These are phyloP conservation scores for Paracoccidioides lutzii DNA, from an alignment of 2,329 filamentous ascomycete genomes.

Conservation along the genomic window DNA sequence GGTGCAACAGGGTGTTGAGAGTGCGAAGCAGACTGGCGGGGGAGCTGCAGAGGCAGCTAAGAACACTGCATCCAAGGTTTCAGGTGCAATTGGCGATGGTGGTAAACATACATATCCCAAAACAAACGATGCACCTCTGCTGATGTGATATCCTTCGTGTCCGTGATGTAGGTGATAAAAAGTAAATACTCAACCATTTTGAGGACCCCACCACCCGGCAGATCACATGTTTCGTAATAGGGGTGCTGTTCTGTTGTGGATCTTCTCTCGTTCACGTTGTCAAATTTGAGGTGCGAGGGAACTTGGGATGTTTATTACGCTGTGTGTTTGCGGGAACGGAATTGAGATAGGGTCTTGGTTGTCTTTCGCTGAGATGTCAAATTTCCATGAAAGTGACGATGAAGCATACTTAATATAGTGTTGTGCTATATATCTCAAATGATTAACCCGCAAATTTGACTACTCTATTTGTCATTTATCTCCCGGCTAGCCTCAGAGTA, in stretches of 20 bases:
- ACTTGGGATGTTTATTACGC: not conserved
- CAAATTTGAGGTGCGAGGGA: not conserved
- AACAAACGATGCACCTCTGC: not conserved
- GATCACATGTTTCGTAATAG: not conserved
- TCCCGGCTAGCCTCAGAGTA: not conserved
- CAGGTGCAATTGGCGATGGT: conserved; percentile 3
- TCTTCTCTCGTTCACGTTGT: no score
- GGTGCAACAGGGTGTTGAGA: conserved; percentile 5
- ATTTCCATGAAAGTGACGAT: not conserved
- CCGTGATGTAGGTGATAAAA: not conserved
- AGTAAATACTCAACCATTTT: not conserved
- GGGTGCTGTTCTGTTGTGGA: not conserved
- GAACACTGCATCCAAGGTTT: conserved; percentile 9
- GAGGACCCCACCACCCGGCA: not conserved
- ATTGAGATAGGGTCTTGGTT: not conserved
- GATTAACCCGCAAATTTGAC: not conserved
- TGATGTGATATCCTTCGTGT: not conserved
- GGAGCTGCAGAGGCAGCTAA: conserved; percentile 7
- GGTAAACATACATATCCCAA: not conserved
- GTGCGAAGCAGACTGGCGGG: conserved; percentile 7
- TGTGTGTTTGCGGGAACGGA: not conserved
- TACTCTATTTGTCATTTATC: not conserved
- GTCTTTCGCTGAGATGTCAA: not conserved
- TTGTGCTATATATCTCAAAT: not conserved
- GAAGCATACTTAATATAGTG: not conserved